Conservation (phyloP, 2,329 filamentous ascomycete species). For the Ophidiomyces ophidiicola region DNA sequence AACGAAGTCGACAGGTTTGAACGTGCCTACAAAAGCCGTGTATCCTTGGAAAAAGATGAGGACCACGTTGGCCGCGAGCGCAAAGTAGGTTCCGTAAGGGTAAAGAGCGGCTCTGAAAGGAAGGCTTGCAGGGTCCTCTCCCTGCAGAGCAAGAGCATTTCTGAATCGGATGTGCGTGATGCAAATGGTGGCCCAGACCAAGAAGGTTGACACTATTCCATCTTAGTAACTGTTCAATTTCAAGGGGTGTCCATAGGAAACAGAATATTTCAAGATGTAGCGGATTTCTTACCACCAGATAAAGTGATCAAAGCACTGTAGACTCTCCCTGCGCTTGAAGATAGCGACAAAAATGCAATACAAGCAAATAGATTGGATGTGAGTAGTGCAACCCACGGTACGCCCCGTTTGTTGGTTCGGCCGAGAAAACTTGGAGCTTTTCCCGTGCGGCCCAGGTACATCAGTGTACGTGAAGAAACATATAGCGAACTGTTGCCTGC, state of each 20-base stretch:
- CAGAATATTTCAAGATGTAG: not conserved
- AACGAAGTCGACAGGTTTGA: slow-evolving; percentile 40
- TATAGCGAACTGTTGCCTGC: slow-evolving; percentile 67
- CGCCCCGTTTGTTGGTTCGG: slow-evolving; percentile 52
- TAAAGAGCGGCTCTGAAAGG: slow-evolving; percentile 41
- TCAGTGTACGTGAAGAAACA: slow-evolving; percentile 59
- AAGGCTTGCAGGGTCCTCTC: slow-evolving; percentile 29
- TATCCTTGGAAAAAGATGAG: slow-evolving; percentile 44
- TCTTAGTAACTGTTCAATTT: not conserved
- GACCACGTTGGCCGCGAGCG: slow-evolving; percentile 37
- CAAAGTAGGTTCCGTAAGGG: slow-evolving; percentile 40
- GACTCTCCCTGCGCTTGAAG: slow-evolving; percentile 22
- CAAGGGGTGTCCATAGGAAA: not conserved
- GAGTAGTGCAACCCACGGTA: slow-evolving; percentile 48
- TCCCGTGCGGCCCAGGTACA: slow-evolving; percentile 62
- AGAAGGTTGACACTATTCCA: slow-evolving; percentile 27
- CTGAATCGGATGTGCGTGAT: slow-evolving; percentile 35
- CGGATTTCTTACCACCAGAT: slow-evolving; percentile 23
- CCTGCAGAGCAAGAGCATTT: slow-evolving; percentile 27
- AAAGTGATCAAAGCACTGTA: slow-evolving; percentile 25
- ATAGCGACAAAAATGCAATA: slow-evolving; percentile 25
- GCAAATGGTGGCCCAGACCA: slow-evolving; percentile 32
- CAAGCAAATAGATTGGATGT: slow-evolving; percentile 59
- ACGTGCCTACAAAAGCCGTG: slow-evolving; percentile 40
- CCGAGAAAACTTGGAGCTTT: slow-evolving; percentile 60